Percentiles rank a stretch among this genome's conserved stretches.
These are phyloP conservation scores for Byssothecium circinans DNA, from an alignment of 2,329 filamentous ascomycete genomes.

Conservation along the genomic window DNA sequence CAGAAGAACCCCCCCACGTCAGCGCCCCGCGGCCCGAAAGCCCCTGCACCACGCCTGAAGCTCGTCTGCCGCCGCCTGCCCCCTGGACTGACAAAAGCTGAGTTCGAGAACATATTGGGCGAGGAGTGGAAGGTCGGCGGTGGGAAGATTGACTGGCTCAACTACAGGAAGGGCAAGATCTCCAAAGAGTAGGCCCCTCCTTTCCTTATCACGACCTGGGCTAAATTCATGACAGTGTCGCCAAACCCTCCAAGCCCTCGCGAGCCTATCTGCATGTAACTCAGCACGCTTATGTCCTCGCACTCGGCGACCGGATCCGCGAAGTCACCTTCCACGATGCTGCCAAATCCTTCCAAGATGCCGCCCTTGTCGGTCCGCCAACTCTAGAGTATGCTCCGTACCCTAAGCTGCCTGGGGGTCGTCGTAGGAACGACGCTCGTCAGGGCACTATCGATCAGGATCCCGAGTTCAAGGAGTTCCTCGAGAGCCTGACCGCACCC, in stretches of 20 bases:
- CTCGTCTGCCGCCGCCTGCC: constrained; percentile 82
- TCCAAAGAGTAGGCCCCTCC: constrained; percentile 71
- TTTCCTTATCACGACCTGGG: not conserved
- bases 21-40: constrained; percentile 38
- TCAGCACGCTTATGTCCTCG: constrained; percentile 67
- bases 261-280: constrained; percentile 81
- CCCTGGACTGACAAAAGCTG: constrained; percentile 77
- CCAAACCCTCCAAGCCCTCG: constrained; percentile 79
- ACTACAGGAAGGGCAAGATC: constrained; percentile 73
- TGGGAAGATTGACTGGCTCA: constrained; percentile 83
- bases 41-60: constrained; percentile 71
- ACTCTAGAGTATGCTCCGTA: constrained; percentile 80
- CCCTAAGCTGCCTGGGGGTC: constrained; percentile 75
- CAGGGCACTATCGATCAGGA: constrained; percentile 97
- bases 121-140: constrained; percentile 79
- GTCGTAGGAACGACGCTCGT: constrained; percentile 75
- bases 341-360: constrained; percentile 71
- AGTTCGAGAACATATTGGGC: constrained; percentile 73
- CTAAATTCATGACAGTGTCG: constrained; percentile 40
- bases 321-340: constrained; percentile 76
- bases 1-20: constrained; percentile 39
- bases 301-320: constrained; percentile 71
- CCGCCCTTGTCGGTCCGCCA: constrained; percentile 76
- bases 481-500: constrained; percentile 81
- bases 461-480: constrained; percentile 89